Conservation (phyloP, 345 rosid species). For the Citrus sinensis region DVS_A1.0 CM039161.1:3276001-3276500, state of each 20-base stretch:
- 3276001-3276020: not conserved
- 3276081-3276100: conserved; percentile 93
- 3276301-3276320: not conserved
- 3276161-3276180: too few species aligned
- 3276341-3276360: not conserved
- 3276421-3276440: too few species aligned
- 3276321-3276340: not conserved
- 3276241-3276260: not conserved
- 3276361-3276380: too few species aligned
- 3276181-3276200: too few species aligned
- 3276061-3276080: conserved; percentile 75
- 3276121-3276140: not conserved
- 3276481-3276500: not conserved
- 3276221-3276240: not conserved
- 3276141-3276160: too few species aligned
- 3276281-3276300: too few species aligned
- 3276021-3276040: conserved; percentile 91
- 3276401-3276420: too few species aligned
- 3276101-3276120: not conserved
- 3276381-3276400: too few species aligned
- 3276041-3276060: conserved; percentile 77
- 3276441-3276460: too few species aligned
- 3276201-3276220: not conserved
- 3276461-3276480: too few species aligned
- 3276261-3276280: not conserved